Evolutionary conservation across 1,139 yeast genomes (phyloP).

Genomic region (Sugiyamaella paludigena): DNA sequence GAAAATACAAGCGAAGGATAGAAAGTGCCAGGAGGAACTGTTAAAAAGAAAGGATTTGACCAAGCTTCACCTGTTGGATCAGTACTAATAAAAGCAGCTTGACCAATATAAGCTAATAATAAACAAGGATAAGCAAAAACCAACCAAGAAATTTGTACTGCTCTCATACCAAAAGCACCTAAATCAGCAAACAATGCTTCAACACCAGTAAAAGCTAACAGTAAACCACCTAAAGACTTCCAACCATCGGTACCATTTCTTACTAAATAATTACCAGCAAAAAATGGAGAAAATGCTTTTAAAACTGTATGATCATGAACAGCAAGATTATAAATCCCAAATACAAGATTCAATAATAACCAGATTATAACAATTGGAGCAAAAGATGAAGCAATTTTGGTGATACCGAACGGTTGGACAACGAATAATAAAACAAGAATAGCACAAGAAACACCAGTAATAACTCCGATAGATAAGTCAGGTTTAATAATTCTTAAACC

Average conservation of each 20-base stretch:
- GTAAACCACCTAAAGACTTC: constrained; percentile 46
- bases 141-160: constrained; percentile 49
- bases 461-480: constrained; percentile 40
- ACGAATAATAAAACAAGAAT: constrained; percentile 47
- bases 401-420: constrained; percentile 48
- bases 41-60: constrained; percentile 51
- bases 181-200: constrained; percentile 66
- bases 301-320: constrained; percentile 46
- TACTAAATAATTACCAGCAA: constrained; percentile 47
- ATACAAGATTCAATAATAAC: constrained; percentile 46
- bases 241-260: constrained; percentile 41
- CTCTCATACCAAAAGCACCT: constrained; percentile 52
- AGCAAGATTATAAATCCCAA: constrained; percentile 49
- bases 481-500: constrained; percentile 46
- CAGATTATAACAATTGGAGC: constrained; percentile 56
- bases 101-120: constrained; percentile 55
- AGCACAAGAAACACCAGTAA: constrained; percentile 46
- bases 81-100: constrained; percentile 49
- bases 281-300: constrained; percentile 50
- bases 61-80: constrained; percentile 45
- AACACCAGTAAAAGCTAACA: constrained; percentile 57
- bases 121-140: constrained; percentile 52
- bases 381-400: constrained; percentile 37
- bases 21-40: constrained; percentile 47
- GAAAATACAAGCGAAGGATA: constrained; percentile 57